A percentile compares a stretch with the other conserved stretches of the same genome.
Conservation (phyloP, 257 asterid species). For the Solanum commersonii region DNA sequence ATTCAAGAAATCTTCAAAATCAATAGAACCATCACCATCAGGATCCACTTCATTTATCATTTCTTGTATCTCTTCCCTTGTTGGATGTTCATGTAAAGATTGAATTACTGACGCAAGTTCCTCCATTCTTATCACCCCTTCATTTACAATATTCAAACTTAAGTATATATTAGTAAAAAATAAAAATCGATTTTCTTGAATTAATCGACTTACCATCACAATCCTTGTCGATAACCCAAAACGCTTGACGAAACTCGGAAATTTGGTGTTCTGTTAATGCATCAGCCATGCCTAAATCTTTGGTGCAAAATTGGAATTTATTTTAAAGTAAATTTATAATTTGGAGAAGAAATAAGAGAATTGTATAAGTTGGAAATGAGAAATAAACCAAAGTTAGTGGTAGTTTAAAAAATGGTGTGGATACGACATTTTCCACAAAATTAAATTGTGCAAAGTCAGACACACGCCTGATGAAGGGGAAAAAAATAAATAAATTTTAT, state of each 20-base stretch:
- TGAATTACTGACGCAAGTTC: slow-evolving; percentile 46
- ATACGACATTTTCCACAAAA: background rate
- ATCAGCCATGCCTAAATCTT: slow-evolving; percentile 26
- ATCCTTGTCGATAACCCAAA: slow-evolving; percentile 45
- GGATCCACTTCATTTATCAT: slow-evolving; percentile 50
- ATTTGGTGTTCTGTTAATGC: slow-evolving; percentile 39
- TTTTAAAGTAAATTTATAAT: background rate
- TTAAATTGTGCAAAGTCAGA: background rate
- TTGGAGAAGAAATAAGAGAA: background rate
- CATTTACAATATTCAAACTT: background rate
- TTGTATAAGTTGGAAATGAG: background rate
- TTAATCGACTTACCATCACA: slow-evolving; percentile 30
- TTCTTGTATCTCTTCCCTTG: slow-evolving; percentile 49
- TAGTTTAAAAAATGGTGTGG: background rate
- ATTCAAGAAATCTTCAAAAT: slow-evolving; percentile 43
- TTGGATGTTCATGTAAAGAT: slow-evolving; percentile 46
- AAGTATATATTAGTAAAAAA: background rate
- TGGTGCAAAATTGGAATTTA: background rate
- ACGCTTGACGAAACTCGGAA: slow-evolving; percentile 49
- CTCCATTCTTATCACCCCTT: slow-evolving; percentile 51
- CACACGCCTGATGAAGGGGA: background rate
- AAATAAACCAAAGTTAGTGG: background rate
- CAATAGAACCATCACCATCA: slow-evolving; percentile 44
- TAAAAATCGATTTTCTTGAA: background rate
- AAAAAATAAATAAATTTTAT: background rate